Percentiles rank a stretch among this genome's conserved stretches.
Conservation (phyloP, 2,329 filamentous ascomycete species). For the Fusarium setosum region DNA sequence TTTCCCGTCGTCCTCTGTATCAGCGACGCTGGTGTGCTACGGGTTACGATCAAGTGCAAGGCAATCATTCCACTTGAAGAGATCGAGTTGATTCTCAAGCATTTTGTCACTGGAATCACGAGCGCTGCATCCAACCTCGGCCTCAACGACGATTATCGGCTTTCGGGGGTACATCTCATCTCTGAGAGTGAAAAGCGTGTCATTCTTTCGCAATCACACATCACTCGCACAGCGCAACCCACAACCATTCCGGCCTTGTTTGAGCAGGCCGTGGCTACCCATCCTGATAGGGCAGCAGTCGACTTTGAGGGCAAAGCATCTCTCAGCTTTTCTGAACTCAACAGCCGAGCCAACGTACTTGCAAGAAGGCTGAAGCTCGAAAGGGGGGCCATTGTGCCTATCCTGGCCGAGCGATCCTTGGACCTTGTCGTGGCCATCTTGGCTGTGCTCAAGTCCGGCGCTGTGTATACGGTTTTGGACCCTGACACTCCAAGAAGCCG, state of each 20-base stretch:
- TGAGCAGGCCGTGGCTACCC: neutral
- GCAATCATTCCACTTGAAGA: conserved; percentile 6
- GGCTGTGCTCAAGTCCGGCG: conserved; percentile 37
- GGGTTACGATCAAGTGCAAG: neutral
- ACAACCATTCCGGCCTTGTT: conserved; percentile 7
- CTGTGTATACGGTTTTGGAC: conserved; percentile 33
- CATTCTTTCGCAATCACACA: neutral
- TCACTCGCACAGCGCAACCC: neutral
- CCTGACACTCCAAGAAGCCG: conserved; percentile 27
- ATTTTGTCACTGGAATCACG: neutral
- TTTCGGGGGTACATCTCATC: neutral
- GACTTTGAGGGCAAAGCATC: neutral
- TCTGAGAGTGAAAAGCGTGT: neutral
- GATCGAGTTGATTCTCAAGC: neutral
- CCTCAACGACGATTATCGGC: neutral
- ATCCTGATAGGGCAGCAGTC: neutral
- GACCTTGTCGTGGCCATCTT: conserved; percentile 31
- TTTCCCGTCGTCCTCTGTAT: conserved; percentile 16
- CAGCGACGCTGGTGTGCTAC: neutral
- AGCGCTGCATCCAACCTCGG: conserved; percentile 1
- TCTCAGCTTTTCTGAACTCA: conserved; percentile 4
- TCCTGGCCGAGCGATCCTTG: conserved; percentile 12
- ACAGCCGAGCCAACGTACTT: neutral
- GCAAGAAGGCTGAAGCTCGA: neutral
- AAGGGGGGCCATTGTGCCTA: neutral